Percentiles rank a stretch among this genome's conserved stretches.
phyloP scores from a whole-genome alignment of 2,329 filamentous ascomycete genomes.

The Emergomyces pasteurianus region DNA sequence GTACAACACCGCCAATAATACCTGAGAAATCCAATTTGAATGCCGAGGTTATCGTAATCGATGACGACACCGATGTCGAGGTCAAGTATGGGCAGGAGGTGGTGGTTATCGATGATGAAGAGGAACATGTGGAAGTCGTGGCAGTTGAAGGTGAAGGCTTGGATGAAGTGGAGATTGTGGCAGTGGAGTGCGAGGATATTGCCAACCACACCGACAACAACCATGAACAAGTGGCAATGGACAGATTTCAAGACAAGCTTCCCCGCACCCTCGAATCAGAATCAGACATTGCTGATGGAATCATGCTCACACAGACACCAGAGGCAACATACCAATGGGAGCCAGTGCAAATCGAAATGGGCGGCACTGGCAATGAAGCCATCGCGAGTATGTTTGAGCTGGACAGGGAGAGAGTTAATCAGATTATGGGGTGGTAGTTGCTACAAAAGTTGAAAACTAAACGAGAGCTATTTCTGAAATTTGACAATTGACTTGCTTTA shows the following conservation, averaged over 20 bases:
- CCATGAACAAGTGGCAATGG: not conserved
- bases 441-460: no score
- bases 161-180: not conserved
- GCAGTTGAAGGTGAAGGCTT: not conserved
- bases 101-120: not conserved
- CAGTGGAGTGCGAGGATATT: not conserved
- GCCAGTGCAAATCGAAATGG: not conserved
- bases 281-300: not conserved
- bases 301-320: not conserved
- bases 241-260: not conserved
- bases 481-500: no score
- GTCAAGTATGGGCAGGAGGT: not conserved
- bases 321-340: not conserved
- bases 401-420: not conserved
- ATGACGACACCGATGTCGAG: slow-evolving; percentile 2
- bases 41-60: not conserved
- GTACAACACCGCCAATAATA: not conserved
- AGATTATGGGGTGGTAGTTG: not conserved
- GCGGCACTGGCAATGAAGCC: not conserved
- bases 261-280: not conserved
- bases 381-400: not conserved
- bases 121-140: not conserved
- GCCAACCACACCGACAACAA: not conserved
- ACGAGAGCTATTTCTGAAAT: no score
- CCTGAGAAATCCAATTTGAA: not conserved